phyloP scores from a whole-genome alignment of 768 basidiomycete genomes.

The Leucocoprinus birnbaumii region DNA sequence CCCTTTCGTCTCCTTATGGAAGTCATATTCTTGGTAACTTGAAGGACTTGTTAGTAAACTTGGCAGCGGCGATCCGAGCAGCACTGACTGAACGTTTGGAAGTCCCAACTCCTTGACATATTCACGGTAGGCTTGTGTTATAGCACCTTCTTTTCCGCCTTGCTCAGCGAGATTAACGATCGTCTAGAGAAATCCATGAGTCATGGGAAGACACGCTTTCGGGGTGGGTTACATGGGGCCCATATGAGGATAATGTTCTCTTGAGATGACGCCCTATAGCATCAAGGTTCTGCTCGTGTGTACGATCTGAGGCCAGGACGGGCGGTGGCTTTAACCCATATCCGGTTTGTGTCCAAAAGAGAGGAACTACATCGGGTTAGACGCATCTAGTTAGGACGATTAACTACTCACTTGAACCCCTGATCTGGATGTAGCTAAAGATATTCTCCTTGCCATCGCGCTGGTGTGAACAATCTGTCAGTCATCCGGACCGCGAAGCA shows the following conservation, averaged over 20 bases:
- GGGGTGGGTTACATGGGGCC: slow-evolving; percentile 60
- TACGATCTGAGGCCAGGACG: slow-evolving; percentile 67
- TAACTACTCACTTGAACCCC: slow-evolving; percentile 77
- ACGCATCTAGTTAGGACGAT: slow-evolving; percentile 12
- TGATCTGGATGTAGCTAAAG: slow-evolving; percentile 86
- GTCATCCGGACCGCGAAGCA: neutral
- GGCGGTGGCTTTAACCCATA: slow-evolving; percentile 89
- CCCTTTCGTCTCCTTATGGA: slow-evolving; percentile 89
- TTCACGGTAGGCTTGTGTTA: slow-evolving; percentile 78
- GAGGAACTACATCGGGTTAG: slow-evolving; percentile 59
- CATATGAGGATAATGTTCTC: slow-evolving; percentile 64
- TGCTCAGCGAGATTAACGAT: slow-evolving; percentile 91
- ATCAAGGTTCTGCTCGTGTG: slow-evolving; percentile 67
- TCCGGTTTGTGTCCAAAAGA: slow-evolving; percentile 91
- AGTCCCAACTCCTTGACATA: slow-evolving; percentile 54
- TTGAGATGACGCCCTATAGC: slow-evolving; percentile 74
- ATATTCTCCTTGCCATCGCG: slow-evolving; percentile 73
- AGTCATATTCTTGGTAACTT: slow-evolving; percentile 86
- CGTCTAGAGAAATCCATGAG: slow-evolving; percentile 40
- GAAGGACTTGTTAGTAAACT: slow-evolving; percentile 3
- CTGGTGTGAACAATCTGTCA: slow-evolving; percentile 32
- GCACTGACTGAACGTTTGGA: slow-evolving; percentile 58
- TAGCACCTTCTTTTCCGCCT: slow-evolving; percentile 79
- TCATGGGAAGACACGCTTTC: neutral
- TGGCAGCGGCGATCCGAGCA: neutral